Percentiles rank a stretch among this genome's conserved stretches.
Conservation (phyloP, 352 stramenopile species). For the Phytophthora pisi region DNA sequence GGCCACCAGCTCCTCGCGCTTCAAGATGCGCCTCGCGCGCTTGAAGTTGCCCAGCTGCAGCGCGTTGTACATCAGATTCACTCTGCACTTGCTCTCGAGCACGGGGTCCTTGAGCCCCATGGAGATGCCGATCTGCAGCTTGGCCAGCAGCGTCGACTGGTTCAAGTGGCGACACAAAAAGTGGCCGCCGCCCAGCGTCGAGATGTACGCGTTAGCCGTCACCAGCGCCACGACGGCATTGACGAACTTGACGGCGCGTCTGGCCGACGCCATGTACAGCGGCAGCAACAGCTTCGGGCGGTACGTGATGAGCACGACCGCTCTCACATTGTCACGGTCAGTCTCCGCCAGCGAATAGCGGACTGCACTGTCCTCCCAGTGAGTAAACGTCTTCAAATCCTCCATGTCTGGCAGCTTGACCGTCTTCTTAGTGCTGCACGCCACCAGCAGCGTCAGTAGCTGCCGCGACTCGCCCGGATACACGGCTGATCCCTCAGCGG, state of each 20-base stretch:
- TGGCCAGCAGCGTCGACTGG: slow-evolving; percentile 75
- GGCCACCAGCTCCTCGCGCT: slow-evolving; percentile 51
- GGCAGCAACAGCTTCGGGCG: slow-evolving; percentile 51
- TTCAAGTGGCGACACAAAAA: slow-evolving; percentile 80
- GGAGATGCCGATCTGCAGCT: slow-evolving; percentile 81
- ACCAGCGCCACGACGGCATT: slow-evolving; percentile 76
- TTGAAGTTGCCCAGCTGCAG: slow-evolving; percentile 73
- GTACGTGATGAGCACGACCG: slow-evolving; percentile 52
- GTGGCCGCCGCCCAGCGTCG: slow-evolving; percentile 79
- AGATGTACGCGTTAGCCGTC: slow-evolving; percentile 86
- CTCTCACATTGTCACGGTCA: not conserved
- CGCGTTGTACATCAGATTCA: slow-evolving; percentile 84
- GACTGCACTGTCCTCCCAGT: slow-evolving; percentile 25
- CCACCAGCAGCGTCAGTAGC: slow-evolving; percentile 13
- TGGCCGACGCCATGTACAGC: slow-evolving; percentile 66
- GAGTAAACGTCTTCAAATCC: slow-evolving; percentile 11
- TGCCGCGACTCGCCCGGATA: slow-evolving; percentile 40
- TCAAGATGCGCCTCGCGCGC: slow-evolving; percentile 57
- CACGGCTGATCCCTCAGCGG: slow-evolving; percentile 14
- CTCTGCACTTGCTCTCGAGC: slow-evolving; percentile 81
- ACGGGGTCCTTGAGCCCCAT: slow-evolving; percentile 74
- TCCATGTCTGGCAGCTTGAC: not conserved
- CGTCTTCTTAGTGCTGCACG: slow-evolving; percentile 1
- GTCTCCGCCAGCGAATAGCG: slow-evolving; percentile 28
- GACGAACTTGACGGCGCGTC: slow-evolving; percentile 69